Conservation (phyloP, 352 stramenopile species). For the Thalassiosira mediterranea region DNA sequence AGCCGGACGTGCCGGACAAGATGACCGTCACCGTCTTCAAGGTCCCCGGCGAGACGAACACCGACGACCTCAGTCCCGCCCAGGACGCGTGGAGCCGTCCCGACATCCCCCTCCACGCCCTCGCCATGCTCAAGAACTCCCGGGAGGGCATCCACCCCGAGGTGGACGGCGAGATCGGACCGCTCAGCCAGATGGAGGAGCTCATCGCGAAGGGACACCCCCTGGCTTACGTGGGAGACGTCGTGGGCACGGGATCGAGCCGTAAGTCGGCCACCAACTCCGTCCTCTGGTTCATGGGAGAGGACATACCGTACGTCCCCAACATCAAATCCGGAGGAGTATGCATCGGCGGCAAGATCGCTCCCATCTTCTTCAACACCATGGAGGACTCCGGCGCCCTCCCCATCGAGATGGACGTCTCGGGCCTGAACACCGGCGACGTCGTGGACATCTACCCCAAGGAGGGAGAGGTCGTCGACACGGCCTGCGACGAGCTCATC, state of each 20-base stretch:
- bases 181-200: slow-evolving; percentile 81
- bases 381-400: slow-evolving; percentile 88
- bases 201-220: slow-evolving; percentile 83
- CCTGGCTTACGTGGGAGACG: slow-evolving; percentile 87
- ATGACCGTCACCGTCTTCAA: slow-evolving; percentile 89
- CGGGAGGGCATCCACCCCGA: slow-evolving; percentile 85
- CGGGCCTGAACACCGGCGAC: slow-evolving; percentile 84
- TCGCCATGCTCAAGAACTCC: slow-evolving; percentile 89
- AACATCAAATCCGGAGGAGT: slow-evolving; percentile 83
- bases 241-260: slow-evolving; percentile 85
- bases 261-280: slow-evolving; percentile 87
- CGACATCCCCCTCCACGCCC: slow-evolving; percentile 87
- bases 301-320: slow-evolving; percentile 86
- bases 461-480: slow-evolving; percentile 79
- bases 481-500: slow-evolving; percentile 76
- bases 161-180: slow-evolving; percentile 78
- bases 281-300: slow-evolving; percentile 86
- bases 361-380: slow-evolving; percentile 90
- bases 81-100: slow-evolving; percentile 88
- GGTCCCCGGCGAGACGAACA: slow-evolving; percentile 88
- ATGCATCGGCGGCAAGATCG: slow-evolving; percentile 87
- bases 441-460: slow-evolving; percentile 87
- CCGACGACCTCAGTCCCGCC: slow-evolving; percentile 86
- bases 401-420: slow-evolving; percentile 87
- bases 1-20: slow-evolving; percentile 82